phyloP scores from a whole-genome alignment of 2,329 filamentous ascomycete genomes.

The Pyrenochaeta sp. region DNA sequence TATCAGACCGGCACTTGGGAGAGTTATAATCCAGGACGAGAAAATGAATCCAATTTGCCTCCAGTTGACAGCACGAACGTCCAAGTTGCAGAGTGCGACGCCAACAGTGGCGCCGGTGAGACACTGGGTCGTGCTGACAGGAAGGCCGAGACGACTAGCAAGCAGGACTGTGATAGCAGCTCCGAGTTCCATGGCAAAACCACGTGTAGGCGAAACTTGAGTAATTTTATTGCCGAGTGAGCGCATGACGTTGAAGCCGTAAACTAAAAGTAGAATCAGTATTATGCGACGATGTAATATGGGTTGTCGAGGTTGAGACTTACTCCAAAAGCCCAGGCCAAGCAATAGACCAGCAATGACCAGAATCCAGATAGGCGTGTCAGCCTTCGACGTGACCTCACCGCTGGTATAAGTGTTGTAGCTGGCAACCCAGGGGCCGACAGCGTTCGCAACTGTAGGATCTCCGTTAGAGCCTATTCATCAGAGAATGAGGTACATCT shows the following conservation, averaged over 20 bases:
- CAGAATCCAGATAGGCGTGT: slow-evolving; percentile 75
- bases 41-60: slow-evolving; percentile 71
- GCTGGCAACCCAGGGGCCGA: slow-evolving; percentile 34
- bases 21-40: slow-evolving; percentile 66
- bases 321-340: slow-evolving; percentile 62
- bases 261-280: slow-evolving; percentile 69
- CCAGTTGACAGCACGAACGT: slow-evolving; percentile 72
- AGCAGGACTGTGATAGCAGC: slow-evolving; percentile 77
- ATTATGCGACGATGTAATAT: slow-evolving; percentile 62
- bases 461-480: too few relatives aligned
- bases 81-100: slow-evolving; percentile 77
- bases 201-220: slow-evolving; percentile 65
- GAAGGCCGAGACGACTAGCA: slow-evolving; percentile 75
- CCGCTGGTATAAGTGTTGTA: slow-evolving; percentile 60
- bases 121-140: slow-evolving; percentile 71
- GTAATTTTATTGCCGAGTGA: slow-evolving; percentile 73
- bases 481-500: too few relatives aligned
- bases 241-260: slow-evolving; percentile 61
- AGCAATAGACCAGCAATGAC: slow-evolving; percentile 66
- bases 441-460: slow-evolving; percentile 29
- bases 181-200: slow-evolving; percentile 77
- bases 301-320: slow-evolving; percentile 49
- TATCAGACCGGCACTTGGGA: slow-evolving; percentile 41
- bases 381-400: slow-evolving; percentile 65
- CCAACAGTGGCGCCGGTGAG: slow-evolving; percentile 79